phyloP scores from a whole-genome alignment of 768 basidiomycete genomes.

The Pleurotus tuber-regium region DNA sequence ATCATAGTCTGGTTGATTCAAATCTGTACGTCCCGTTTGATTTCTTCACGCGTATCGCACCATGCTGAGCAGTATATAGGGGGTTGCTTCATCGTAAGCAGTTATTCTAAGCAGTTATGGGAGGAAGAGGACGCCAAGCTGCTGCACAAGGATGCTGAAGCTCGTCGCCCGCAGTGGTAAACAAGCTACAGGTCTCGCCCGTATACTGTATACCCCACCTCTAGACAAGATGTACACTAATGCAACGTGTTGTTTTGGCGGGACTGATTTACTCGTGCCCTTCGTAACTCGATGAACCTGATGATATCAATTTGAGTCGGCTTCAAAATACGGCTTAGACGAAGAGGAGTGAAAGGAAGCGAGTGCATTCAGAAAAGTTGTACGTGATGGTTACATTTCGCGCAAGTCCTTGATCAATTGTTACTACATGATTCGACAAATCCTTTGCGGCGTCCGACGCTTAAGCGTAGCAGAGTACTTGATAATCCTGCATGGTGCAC shows the following conservation, averaged over 20 bases:
- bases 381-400: too few species aligned
- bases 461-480: slow-evolving; percentile 33
- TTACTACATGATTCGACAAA: background rate
- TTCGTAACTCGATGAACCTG: too few species aligned
- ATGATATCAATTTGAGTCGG: too few species aligned
- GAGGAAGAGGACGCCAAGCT: slow-evolving; percentile 39
- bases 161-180: slow-evolving; percentile 29
- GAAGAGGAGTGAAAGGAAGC: too few species aligned
- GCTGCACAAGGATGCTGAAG: slow-evolving; percentile 41
- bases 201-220: too few species aligned
- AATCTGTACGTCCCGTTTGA: slow-evolving; percentile 36
- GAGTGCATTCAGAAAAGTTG: too few species aligned
- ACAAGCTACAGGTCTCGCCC: slow-evolving; percentile 3
- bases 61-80: slow-evolving; percentile 26
- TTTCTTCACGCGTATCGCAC: background rate
- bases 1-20: slow-evolving; percentile 46
- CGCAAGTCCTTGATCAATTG: too few species aligned
- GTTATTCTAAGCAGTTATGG: slow-evolving; percentile 41
- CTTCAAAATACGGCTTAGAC: too few species aligned
- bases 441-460: background rate
- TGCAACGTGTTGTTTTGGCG: too few species aligned
- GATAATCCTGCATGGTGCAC: slow-evolving; percentile 26
- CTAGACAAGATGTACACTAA: too few species aligned
- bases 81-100: slow-evolving; percentile 45
- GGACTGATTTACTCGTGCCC: too few species aligned